A percentile compares a stretch with the other conserved stretches of the same genome.
phyloP scores from a whole-genome alignment of 164 flowering plant genomes.

The Pachysandra terminalis region DNA sequence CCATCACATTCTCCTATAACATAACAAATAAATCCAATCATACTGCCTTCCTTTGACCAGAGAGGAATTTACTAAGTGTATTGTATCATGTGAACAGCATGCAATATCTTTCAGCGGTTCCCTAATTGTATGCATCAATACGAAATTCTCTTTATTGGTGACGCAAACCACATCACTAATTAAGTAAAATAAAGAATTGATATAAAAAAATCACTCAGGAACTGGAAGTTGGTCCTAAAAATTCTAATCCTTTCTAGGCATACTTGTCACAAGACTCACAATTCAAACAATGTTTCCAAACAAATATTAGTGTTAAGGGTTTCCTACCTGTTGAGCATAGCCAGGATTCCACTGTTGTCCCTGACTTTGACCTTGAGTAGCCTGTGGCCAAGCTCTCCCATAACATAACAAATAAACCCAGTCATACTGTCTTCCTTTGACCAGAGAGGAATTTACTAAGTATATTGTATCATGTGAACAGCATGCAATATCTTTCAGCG shows the following conservation, averaged over 20 bases:
- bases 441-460: too few species aligned
- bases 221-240: neutral
- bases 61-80: too few species aligned
- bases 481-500: neutral
- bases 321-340: conserved; percentile 69
- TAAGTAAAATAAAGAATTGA: neutral
- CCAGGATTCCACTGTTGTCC: conserved; percentile 75
- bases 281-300: neutral
- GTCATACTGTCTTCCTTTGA: too few species aligned
- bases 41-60: too few species aligned
- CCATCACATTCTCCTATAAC: neutral
- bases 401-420: too few species aligned
- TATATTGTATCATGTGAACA: too few species aligned
- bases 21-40: too few species aligned
- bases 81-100: too few species aligned
- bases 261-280: neutral
- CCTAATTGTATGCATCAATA: neutral
- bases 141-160: too few species aligned
- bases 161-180: neutral
- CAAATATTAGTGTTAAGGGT: neutral
- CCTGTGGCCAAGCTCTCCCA: conserved; percentile 81
- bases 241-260: neutral
- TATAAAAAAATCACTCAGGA: neutral
- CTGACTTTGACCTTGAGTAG: conserved; percentile 58
- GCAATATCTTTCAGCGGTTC: too few species aligned